Percentiles rank a stretch among this genome's conserved stretches.
These are phyloP conservation scores for Bisporella sp. DNA, from an alignment of 2,329 filamentous ascomycete species.

Conservation along the genomic window DNA sequence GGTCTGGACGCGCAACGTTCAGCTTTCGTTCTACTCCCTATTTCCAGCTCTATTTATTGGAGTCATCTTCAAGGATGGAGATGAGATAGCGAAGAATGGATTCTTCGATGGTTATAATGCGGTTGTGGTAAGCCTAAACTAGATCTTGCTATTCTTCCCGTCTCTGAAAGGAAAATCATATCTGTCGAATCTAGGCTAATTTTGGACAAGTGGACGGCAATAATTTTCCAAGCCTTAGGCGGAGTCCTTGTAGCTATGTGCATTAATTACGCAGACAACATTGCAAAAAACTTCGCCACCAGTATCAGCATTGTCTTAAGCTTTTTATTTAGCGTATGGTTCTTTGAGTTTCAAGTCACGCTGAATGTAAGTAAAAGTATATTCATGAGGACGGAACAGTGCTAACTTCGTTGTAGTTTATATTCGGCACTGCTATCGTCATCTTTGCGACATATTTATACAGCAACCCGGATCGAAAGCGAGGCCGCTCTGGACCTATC, in stretches of 20 bases:
- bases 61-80: conserved; percentile 79
- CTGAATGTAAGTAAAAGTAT: conserved; percentile 51
- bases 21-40: conserved; percentile 88
- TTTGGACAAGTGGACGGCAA: conserved; percentile 59
- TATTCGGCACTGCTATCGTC: conserved; percentile 73
- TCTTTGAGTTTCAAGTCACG: conserved; percentile 76
- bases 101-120: conserved; percentile 95
- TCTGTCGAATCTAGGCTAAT: background rate
- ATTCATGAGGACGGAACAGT: background rate
- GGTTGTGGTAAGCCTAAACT: conserved; percentile 51
- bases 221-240: conserved; percentile 74
- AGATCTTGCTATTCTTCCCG: background rate
- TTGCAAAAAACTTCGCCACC: conserved; percentile 89
- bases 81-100: conserved; percentile 72
- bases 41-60: conserved; percentile 85
- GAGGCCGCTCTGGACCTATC: conserved; percentile 56
- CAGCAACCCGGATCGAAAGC: conserved; percentile 55
- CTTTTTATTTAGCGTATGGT: conserved; percentile 75
- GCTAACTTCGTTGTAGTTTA: conserved; percentile 52
- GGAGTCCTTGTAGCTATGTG: conserved; percentile 79
- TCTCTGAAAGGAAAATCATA: background rate
- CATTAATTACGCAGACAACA: conserved; percentile 80
- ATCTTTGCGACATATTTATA: conserved; percentile 81
- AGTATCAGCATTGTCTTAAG: conserved; percentile 87
- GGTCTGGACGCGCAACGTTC: conserved; percentile 91